Percentiles rank a stretch among this genome's conserved stretches.
Evolutionary conservation across 177 flowering plant species (phyloP).

Genomic region (Vitis hybrid): DNA sequence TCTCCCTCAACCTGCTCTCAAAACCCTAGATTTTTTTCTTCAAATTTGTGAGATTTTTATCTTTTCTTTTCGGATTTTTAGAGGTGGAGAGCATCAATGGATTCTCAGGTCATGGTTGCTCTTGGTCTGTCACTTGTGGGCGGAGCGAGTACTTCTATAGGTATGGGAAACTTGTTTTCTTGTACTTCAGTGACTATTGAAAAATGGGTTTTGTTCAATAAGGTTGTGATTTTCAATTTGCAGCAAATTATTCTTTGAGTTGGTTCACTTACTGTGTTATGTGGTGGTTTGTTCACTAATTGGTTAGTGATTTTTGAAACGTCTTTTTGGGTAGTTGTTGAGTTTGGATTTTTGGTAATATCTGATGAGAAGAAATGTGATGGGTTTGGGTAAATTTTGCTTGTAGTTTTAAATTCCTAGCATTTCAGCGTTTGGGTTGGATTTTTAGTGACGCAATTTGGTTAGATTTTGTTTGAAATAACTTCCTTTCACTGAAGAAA

Average conservation of each 20-base stretch:
- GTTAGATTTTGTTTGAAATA: not conserved
- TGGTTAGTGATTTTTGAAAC: not conserved
- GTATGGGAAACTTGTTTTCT: conserved; percentile 27
- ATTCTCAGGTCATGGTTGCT: conserved; percentile 82
- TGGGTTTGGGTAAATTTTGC: not conserved
- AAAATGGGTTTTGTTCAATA: not conserved
- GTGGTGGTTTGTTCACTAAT: not conserved
- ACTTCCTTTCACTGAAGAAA: too few relatives aligned
- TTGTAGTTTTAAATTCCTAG: not conserved
- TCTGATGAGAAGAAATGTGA: not conserved
- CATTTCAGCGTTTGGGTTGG: not conserved
- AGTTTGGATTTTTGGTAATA: not conserved
- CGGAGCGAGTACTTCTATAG: conserved; percentile 88
- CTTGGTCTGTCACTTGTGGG: conserved; percentile 86
- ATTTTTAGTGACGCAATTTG: not conserved
- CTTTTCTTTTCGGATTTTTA: not conserved
- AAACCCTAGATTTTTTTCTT: not conserved
- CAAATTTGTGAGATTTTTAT: not conserved
- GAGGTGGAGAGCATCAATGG: conserved; percentile 45
- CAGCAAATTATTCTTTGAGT: not conserved
- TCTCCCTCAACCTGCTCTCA: not conserved
- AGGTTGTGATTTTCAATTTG: not conserved
- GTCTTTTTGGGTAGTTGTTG: not conserved
- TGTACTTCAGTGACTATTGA: not conserved
- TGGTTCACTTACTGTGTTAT: not conserved